These are phyloP conservation scores for Zea luxurians DNA, from an alignment of 176 grass and related monocot species.

Conservation along the genomic window DNA sequence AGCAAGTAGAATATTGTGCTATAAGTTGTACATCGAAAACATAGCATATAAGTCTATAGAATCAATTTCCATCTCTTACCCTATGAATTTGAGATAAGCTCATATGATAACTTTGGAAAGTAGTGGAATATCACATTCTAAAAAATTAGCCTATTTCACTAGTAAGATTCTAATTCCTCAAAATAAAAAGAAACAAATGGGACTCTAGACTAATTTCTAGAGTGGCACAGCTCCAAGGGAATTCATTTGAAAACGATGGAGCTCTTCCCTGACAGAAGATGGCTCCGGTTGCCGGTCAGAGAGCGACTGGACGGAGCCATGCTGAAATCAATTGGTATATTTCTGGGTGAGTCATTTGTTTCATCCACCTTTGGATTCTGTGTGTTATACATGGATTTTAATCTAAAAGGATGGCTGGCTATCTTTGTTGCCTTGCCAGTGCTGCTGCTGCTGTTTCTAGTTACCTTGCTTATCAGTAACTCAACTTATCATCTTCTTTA, in stretches of 20 bases:
- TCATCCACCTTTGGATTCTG: slow-evolving; percentile 24
- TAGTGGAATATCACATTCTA: too few relatives aligned
- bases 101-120: too few relatives aligned
- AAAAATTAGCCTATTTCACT: too few relatives aligned
- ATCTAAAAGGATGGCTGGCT: neutral
- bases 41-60: too few relatives aligned
- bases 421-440: neutral
- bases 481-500: too few relatives aligned
- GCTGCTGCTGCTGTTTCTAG: neutral
- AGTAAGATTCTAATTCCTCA: too few relatives aligned
- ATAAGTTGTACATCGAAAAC: too few relatives aligned
- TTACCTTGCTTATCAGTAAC: neutral
- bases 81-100: too few relatives aligned
- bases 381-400: neutral
- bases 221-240: neutral
- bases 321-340: neutral
- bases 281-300: slow-evolving; percentile 1
- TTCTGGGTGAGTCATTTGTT: slow-evolving; percentile 17
- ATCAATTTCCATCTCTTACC: too few relatives aligned
- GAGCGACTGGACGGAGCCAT: slow-evolving; percentile 8
- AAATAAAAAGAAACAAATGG: too few relatives aligned
- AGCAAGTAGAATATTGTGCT: too few relatives aligned
- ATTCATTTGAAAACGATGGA: neutral
- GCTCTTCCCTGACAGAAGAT: neutral
- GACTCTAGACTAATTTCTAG: neutral